phyloP scores from a whole-genome alignment of 2,329 filamentous ascomycete genomes.

The Fusarium sp. region DNA sequence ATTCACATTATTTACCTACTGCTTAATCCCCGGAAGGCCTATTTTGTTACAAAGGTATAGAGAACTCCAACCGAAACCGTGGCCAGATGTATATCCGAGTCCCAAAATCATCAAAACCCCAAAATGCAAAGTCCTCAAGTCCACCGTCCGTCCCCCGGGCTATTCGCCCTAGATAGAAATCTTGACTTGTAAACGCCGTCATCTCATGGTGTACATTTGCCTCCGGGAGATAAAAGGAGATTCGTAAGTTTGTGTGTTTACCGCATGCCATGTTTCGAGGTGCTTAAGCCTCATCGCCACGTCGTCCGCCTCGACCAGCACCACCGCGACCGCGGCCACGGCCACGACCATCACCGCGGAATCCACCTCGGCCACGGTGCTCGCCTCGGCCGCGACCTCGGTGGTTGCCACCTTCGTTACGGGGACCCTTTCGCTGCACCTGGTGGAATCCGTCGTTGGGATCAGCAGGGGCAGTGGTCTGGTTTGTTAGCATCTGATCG shows the following conservation, averaged over 20 bases:
- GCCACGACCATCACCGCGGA: slow-evolving; percentile 59
- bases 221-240: slow-evolving; percentile 46
- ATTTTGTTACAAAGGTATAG: slow-evolving; percentile 44
- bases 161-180: slow-evolving; percentile 40
- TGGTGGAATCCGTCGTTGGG: slow-evolving; percentile 77
- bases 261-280: slow-evolving; percentile 40
- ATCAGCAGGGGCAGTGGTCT: slow-evolving; percentile 53
- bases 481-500: slow-evolving; percentile 13
- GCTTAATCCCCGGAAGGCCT: slow-evolving; percentile 36
- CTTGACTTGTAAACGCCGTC: slow-evolving; percentile 52
- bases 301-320: slow-evolving; percentile 51
- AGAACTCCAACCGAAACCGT: slow-evolving; percentile 44
- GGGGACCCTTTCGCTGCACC: slow-evolving; percentile 70
- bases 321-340: slow-evolving; percentile 54
- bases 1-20: slow-evolving; percentile 43
- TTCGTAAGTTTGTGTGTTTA: slow-evolving; percentile 42
- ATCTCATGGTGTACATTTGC: slow-evolving; percentile 55
- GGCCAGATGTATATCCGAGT: slow-evolving; percentile 43
- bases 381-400: slow-evolving; percentile 60
- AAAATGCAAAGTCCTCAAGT: slow-evolving; percentile 46
- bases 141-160: slow-evolving; percentile 41
- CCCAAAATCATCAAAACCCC: slow-evolving; percentile 46
- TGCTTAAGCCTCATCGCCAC: slow-evolving; percentile 54
- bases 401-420: slow-evolving; percentile 59
- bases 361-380: slow-evolving; percentile 62